Base-by-base conservation (phyloP, 306 rosid species). In the Fragaria vesca region DNA sequence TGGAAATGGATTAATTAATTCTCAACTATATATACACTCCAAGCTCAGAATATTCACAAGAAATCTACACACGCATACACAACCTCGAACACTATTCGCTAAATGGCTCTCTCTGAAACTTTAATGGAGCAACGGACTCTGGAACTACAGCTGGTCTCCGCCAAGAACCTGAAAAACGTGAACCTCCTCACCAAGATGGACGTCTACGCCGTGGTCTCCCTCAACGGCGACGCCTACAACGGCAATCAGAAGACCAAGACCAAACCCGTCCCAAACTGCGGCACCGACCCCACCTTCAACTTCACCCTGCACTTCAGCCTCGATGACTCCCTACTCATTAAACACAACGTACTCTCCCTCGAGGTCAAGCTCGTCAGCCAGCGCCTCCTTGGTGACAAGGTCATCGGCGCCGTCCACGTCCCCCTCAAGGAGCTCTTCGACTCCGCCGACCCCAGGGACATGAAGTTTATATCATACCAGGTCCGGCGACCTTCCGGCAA, bases 111-210 rank as follows among this genome's bases (percentile, higher is more conserved):
- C 26, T 24, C 26, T 24, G 26, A 24, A 24, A 24, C 26, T 24
- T 24, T 24, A 24, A 24, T 34, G 36, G 36, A 34, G 36, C 4
- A 72, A 48, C 85, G 85, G 7, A 85, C 78, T 46, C 21, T 94
- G 42, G 96, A 94, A n/a, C 83, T 94, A 69, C 87, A 83, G 73
- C 72, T 94, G 24, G 50, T 83, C 72, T 92, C 98, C 0, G 97
- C 98, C 3, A 83, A 81, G 13, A 95, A 85, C 58, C 86, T 95
- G 76, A 86, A 95, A 21, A 79, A 92, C 45, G 97, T 89, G 2
- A 92, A 85, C 50, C 73, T 86, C 32, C 34, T 95, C n/a, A 81
- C 90, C 52, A 91, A 95, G 82, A 92, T 92, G 97, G 88, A 89
- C 46, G 97, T 85, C 0, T 92, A 87, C 87, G 96, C 81, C 40